phyloP scores from a whole-genome alignment of 305 asterid genomes.

The Fraxinus albicans region DNA sequence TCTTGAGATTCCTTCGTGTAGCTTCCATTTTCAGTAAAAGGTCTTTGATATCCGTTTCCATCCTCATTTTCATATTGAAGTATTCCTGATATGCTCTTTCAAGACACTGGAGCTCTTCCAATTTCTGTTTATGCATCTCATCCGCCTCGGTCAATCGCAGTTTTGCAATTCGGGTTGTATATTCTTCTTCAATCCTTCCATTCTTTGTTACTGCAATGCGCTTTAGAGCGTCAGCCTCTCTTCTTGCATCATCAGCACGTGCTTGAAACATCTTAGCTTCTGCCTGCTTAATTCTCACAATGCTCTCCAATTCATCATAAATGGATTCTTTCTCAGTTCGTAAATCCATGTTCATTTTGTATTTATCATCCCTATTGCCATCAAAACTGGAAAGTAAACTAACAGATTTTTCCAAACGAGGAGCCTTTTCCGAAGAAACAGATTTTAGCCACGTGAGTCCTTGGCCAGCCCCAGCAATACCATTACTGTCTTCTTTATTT shows the following conservation, averaged over 20 bases:
- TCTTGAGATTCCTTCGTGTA: slow-evolving; percentile 36
- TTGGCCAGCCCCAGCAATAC: slow-evolving; percentile 54
- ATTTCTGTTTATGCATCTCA: slow-evolving; percentile 76
- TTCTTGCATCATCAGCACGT: slow-evolving; percentile 91
- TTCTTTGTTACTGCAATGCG: slow-evolving; percentile 58
- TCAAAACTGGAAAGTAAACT: slow-evolving; percentile 42
- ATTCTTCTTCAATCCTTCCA: slow-evolving; percentile 68
- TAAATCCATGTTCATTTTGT: slow-evolving; percentile 37
- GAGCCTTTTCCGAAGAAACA: slow-evolving; percentile 43
- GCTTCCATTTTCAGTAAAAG: slow-evolving; percentile 91
- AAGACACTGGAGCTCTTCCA: slow-evolving; percentile 71
- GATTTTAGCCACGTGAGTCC: slow-evolving; percentile 68
- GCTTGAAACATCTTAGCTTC: slow-evolving; percentile 88
- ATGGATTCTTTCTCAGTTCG: slow-evolving; percentile 50
- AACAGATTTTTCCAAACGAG: slow-evolving; percentile 46
- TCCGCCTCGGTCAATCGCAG: slow-evolving; percentile 80
- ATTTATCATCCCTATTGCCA: slow-evolving; percentile 41
- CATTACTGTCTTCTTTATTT: slow-evolving; percentile 50
- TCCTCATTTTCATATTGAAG: slow-evolving; percentile 79
- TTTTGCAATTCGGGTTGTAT: slow-evolving; percentile 50
- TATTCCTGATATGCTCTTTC: slow-evolving; percentile 76
- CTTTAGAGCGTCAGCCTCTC: slow-evolving; percentile 83
- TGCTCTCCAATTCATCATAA: slow-evolving; percentile 89
- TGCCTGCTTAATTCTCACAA: slow-evolving; percentile 83
- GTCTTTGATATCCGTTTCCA: slow-evolving; percentile 90